Conservation (phyloP, 768 basidiomycete genomes). For the Boletus fagicola region DNA sequence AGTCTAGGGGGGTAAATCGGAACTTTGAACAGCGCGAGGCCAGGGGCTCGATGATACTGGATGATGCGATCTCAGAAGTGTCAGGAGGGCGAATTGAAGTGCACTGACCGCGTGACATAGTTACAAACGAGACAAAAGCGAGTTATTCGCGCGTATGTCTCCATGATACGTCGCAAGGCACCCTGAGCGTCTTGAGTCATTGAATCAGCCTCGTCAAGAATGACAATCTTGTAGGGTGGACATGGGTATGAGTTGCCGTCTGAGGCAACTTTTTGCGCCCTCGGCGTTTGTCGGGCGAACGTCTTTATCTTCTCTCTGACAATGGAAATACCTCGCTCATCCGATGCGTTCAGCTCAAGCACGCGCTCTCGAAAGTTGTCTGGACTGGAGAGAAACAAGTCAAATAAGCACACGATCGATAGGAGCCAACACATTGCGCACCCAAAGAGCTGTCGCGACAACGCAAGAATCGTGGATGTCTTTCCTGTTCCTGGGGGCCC, state of each 20-base stretch:
- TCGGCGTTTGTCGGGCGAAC: conserved; percentile 90
- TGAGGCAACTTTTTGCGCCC: conserved; percentile 69
- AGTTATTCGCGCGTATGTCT: conserved; percentile 95
- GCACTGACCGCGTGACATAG: conserved; percentile 90
- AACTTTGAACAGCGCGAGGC: conserved; percentile 99
- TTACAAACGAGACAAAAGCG: conserved; percentile 98
- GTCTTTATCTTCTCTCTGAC: conserved; percentile 99
- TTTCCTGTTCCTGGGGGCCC: conserved; percentile 99
- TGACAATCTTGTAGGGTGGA: conserved; percentile 98
- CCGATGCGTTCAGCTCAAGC: conserved; percentile 96
- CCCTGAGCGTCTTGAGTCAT: conserved; percentile 99
- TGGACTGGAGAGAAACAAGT: conserved; percentile 52
- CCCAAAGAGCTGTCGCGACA: conserved; percentile 94
- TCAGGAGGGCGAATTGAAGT: neutral
- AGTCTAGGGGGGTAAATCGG: conserved; percentile 91
- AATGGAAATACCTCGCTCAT: conserved; percentile 95
- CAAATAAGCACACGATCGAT: neutral
- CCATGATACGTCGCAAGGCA: conserved; percentile 97
- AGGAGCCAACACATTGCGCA: conserved; percentile 35
- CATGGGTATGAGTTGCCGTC: conserved; percentile 88
- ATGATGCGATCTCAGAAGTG: neutral
- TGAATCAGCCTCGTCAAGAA: conserved; percentile 97
- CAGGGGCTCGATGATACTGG: conserved; percentile 95
- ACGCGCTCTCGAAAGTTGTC: conserved; percentile 93
- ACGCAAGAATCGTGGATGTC: conserved; percentile 95